These are phyloP conservation scores for Colletotrichum sp. DNA, from an alignment of 2,329 filamentous ascomycete genomes.

Conservation along the genomic window DNA sequence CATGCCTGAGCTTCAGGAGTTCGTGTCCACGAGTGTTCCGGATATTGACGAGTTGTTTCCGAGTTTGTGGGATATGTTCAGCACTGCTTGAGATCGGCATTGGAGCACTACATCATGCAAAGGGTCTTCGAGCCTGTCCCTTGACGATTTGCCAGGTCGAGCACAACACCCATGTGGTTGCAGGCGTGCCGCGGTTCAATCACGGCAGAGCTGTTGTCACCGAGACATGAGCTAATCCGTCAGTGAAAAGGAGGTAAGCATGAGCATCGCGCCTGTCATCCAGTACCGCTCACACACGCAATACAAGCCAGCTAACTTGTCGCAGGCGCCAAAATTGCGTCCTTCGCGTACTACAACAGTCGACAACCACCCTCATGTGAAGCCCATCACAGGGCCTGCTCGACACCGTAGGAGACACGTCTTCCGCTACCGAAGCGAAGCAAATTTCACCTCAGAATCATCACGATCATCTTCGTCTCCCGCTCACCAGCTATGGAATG, in stretches of 20 bases:
- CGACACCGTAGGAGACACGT: conserved; percentile 47
- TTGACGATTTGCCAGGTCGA: fast-evolving
- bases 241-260: background rate
- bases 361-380: background rate
- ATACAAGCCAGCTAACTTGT: background rate
- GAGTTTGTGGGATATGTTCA: conserved; percentile 18
- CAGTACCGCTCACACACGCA: background rate
- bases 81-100: background rate
- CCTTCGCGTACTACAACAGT: background rate
- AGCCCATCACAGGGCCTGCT: conserved; percentile 45
- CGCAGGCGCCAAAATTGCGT: background rate
- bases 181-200: background rate
- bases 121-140: background rate
- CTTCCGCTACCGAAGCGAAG: conserved; percentile 42
- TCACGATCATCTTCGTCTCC: conserved; percentile 52
- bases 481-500: conserved; percentile 49
- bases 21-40: conserved; percentile 11
- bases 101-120: background rate
- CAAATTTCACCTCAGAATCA: conserved; percentile 53
- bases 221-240: background rate
- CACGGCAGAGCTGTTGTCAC: fast-evolving
- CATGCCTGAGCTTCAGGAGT: conserved; percentile 17
- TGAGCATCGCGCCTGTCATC: background rate
- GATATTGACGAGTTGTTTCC: conserved; percentile 20
- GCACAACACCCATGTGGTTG: background rate